These are phyloP conservation scores for Apiotrichum montevideense DNA, from an alignment of 1,284 basidiomycete genomes.

Conservation along the genomic window DNA sequence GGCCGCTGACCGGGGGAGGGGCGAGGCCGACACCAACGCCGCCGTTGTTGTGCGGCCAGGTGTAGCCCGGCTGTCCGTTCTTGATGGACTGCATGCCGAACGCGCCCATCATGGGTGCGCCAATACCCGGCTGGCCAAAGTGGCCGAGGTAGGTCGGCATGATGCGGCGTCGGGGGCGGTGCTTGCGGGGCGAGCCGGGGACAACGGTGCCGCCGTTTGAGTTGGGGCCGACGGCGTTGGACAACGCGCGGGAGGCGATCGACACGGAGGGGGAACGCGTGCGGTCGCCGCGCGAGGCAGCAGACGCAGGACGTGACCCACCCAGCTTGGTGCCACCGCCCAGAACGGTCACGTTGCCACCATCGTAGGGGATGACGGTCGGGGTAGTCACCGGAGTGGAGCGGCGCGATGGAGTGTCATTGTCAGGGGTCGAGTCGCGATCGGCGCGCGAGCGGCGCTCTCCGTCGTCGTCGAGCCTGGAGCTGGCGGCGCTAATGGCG, in stretches of 20 bases:
- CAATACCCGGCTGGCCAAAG: constrained; percentile 39
- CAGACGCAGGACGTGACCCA: constrained; percentile 35
- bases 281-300: constrained; percentile 22
- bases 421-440: constrained; percentile 6
- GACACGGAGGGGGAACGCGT: constrained; percentile 41
- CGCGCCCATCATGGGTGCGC: constrained; percentile 35
- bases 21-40: constrained; percentile 29
- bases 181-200: constrained; percentile 23
- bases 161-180: constrained; percentile 38
- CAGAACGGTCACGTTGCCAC: constrained; percentile 48
- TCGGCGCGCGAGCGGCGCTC: constrained; percentile 2
- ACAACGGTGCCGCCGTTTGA: constrained; percentile 23
- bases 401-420: constrained; percentile 4
- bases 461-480: constrained; percentile 10
- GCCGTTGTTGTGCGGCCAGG: constrained; percentile 7
- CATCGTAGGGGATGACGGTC: constrained; percentile 47
- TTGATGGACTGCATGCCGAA: constrained; percentile 26
- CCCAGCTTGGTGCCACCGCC: constrained; percentile 48
- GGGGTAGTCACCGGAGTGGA: constrained; percentile 5
- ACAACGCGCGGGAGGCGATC: constrained; percentile 38
- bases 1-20: constrained; percentile 18
- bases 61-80: constrained; percentile 5
- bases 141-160: constrained; percentile 44
- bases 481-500: background rate
- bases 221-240: constrained; percentile 31